A percentile compares a stretch with the other conserved stretches of the same genome.
Conservation (phyloP, 2,329 filamentous ascomycete species). For the Penicillium digitatum region DNA sequence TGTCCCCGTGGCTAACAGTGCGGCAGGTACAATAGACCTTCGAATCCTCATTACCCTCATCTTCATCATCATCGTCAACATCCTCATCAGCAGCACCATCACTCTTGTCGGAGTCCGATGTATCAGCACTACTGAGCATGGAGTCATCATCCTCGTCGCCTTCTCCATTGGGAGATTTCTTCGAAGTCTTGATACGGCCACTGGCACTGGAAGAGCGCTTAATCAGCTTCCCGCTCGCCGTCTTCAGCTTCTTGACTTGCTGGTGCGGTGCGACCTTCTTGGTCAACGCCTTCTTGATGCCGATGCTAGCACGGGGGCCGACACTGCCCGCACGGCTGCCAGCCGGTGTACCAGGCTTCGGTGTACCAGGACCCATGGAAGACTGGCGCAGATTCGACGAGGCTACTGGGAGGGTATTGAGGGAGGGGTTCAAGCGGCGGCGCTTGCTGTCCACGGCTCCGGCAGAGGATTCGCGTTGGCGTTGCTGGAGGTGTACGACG, state of each 20-base stretch:
- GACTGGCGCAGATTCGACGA: conserved; percentile 57
- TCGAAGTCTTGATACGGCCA: conserved; percentile 37
- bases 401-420: conserved; percentile 52
- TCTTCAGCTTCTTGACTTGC: conserved; percentile 42
- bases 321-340: conserved; percentile 57
- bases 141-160: conserved; percentile 51
- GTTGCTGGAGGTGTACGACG: conserved; percentile 41
- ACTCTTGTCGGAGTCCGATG: conserved; percentile 46
- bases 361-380: conserved; percentile 61
- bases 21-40: conserved; percentile 64
- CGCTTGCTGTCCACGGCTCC: conserved; percentile 56
- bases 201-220: conserved; percentile 44
- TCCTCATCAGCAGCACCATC: conserved; percentile 38
- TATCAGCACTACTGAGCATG: conserved; percentile 50
- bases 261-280: conserved; percentile 57
- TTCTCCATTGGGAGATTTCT: conserved; percentile 42
- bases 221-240: conserved; percentile 35
- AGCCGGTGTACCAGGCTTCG: conserved; percentile 54
- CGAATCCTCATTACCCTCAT: conserved; percentile 54
- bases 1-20: conserved; percentile 62
- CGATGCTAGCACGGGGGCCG: conserved; percentile 47
- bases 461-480: conserved; percentile 54
- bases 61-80: conserved; percentile 48
- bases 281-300: conserved; percentile 45
- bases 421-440: conserved; percentile 52